A percentile compares a stretch with the other conserved stretches of the same genome.
phyloP scores from a whole-genome alignment of 1,139 yeast species.

The Kurtzmaniella quercitrusa region DNA sequence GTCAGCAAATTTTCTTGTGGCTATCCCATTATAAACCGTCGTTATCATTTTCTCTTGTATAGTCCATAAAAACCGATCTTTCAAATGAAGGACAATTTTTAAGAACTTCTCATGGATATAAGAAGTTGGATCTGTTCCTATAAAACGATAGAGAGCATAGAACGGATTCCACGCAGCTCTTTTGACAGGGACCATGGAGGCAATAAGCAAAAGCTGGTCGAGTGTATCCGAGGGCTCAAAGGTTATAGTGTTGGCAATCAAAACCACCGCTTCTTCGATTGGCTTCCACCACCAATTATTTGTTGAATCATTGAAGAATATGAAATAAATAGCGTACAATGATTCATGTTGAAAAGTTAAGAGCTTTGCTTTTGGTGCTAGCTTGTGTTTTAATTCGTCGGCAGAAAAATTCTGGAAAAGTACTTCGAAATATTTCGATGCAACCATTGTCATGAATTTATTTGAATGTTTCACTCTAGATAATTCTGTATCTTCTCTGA shows the following conservation, averaged over 20 bases:
- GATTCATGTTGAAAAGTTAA: slow-evolving; percentile 11
- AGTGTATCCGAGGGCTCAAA: slow-evolving; percentile 4
- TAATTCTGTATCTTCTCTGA: slow-evolving; percentile 4
- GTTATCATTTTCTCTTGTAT: slow-evolving; percentile 32
- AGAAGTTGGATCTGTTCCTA: slow-evolving; percentile 13
- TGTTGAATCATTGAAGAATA: slow-evolving; percentile 8
- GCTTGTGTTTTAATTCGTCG: slow-evolving; percentile 1
- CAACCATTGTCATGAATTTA: slow-evolving; percentile 1
- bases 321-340: slow-evolving; percentile 11
- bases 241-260: background rate
- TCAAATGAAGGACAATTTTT: slow-evolving; percentile 25
- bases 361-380: background rate
- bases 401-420: slow-evolving; percentile 7
- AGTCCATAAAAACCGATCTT: slow-evolving; percentile 30
- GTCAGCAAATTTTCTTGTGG: slow-evolving; percentile 33
- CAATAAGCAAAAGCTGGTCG: slow-evolving; percentile 15
- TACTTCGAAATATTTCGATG: slow-evolving; percentile 3
- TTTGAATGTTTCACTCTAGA: slow-evolving; percentile 3
- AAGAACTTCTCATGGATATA: slow-evolving; percentile 23
- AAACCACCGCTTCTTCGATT: slow-evolving; percentile 13
- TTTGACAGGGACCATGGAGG: slow-evolving; percentile 11
- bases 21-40: slow-evolving; percentile 26
- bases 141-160: slow-evolving; percentile 17
- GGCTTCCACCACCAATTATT: slow-evolving; percentile 18
- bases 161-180: slow-evolving; percentile 23